Evolutionary conservation across 257 asterid genomes (phyloP).

Genomic region (Scutellaria minor): DNA sequence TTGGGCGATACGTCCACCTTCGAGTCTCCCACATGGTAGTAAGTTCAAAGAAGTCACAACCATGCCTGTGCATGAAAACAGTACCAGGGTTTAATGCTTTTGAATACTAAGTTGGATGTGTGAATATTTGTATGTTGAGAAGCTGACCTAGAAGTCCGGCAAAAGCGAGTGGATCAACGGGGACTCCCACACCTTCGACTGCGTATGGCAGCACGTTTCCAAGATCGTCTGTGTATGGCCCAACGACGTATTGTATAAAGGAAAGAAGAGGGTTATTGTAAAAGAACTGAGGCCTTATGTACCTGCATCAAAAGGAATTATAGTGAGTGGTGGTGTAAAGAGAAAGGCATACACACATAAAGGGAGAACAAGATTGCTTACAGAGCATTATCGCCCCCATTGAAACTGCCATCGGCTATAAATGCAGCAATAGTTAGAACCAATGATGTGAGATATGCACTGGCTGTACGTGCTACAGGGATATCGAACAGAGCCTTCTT

Average conservation of each 20-base stretch:
- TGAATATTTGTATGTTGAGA: neutral
- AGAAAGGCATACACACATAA: neutral
- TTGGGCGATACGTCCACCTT: constrained; percentile 91
- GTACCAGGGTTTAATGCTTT: too few relatives aligned
- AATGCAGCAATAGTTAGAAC: constrained; percentile 73
- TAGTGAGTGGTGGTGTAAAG: neutral
- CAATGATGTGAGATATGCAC: constrained; percentile 80
- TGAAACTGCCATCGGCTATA: constrained; percentile 81
- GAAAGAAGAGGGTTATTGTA: constrained; percentile 87
- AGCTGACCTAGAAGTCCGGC: constrained; percentile 85
- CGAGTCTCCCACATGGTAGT: constrained; percentile 88
- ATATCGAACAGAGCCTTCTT: constrained; percentile 87
- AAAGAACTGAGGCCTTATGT: constrained; percentile 91
- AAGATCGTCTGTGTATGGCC: constrained; percentile 88
- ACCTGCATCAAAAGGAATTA: constrained; percentile 51
- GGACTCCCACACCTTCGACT: constrained; percentile 95
- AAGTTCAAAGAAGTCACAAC: constrained; percentile 89
- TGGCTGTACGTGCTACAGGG: constrained; percentile 88
- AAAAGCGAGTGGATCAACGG: constrained; percentile 96
- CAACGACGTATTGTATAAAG: constrained; percentile 79
- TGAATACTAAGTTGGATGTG: neutral
- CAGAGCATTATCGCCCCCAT: constrained; percentile 93
- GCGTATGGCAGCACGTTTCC: constrained; percentile 92
- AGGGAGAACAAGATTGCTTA: constrained; percentile 43
- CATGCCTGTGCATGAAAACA: constrained; percentile 57